Evolutionary conservation across 345 rosid genomes (phyloP), one percentile per base, ranked within the genome.

Genomic region (Trapa bicornis): DNA sequence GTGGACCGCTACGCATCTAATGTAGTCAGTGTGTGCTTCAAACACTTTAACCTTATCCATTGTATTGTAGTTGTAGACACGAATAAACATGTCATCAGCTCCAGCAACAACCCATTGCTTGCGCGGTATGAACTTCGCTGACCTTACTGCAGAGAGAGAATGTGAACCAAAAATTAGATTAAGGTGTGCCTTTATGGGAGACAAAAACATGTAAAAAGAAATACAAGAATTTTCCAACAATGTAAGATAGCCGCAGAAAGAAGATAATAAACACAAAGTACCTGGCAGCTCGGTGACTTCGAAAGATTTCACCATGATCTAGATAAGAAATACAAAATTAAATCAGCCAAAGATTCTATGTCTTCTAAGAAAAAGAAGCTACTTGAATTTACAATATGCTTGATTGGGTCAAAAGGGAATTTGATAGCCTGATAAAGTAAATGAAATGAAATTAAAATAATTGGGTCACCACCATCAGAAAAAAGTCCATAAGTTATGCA

Each of bases 71-170:
- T 95, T 87, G 78, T 87, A 89, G 54, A 91, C 96, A 58, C 97
- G 99, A 69, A 95, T 77, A 72, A 82, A 79, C 91, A 84, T 83
- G 82, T 91, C 98, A 74, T 91, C 99, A 50, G 98, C 95, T 69
- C 94, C 99, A 75, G 90, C 93, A 61, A 95, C 94, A 65, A 91
- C 84, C 99, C 99, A 95, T 69, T 91, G 96, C 77, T 87, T 85
- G 48, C 89, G 84, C 0, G 96, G 81, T 7, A 91, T 72, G 77
- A 91, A 95, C 83, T 89, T 95, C 50, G 98, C 98, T 50, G 98
- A 85, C 79, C 99, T 84, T 68, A 95, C 99, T 95, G 92, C 78
- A 78, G 70, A 47, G 62, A 43, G 58, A 65, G 37, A 64, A 52
- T 50, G 37, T 39, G 33, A 65, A 36, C 16, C 29, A 16, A 37